Evolutionary conservation across 1,284 basidiomycete genomes (phyloP).

Genomic region (Ceratobasidium papillatum): DNA sequence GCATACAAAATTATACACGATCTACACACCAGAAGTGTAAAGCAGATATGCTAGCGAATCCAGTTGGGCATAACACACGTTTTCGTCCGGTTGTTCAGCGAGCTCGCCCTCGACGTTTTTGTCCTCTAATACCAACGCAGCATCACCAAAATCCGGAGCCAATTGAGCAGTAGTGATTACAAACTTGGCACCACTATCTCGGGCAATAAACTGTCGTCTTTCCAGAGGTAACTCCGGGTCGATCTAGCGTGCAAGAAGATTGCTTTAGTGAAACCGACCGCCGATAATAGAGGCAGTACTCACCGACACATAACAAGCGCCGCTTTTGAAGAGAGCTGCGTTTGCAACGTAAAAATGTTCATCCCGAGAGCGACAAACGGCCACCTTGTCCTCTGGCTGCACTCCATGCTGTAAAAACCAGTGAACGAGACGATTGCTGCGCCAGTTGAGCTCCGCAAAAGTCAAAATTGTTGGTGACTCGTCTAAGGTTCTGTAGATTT

Average conservation of each 20-base stretch:
- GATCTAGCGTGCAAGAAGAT: constrained; percentile 52
- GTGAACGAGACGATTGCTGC: constrained; percentile 57
- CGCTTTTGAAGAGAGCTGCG: constrained; percentile 61
- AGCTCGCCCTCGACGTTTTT: constrained; percentile 50
- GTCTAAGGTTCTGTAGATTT: constrained; percentile 29
- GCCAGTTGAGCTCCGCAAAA: constrained; percentile 55
- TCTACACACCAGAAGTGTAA: constrained; percentile 60
- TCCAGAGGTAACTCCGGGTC: constrained; percentile 63
- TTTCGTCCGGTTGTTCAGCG: constrained; percentile 52
- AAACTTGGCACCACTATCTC: constrained; percentile 58
- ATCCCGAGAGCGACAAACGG: constrained; percentile 60
- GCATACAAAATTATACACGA: background rate
- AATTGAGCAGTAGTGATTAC: constrained; percentile 54
- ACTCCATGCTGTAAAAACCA: constrained; percentile 57
- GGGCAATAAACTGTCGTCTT: constrained; percentile 59
- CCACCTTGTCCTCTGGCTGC: constrained; percentile 57
- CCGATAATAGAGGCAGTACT: constrained; percentile 43
- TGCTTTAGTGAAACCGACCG: background rate
- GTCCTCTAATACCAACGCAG: constrained; percentile 29
- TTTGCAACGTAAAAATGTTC: constrained; percentile 58
- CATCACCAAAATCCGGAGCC: constrained; percentile 40
- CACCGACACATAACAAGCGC: constrained; percentile 65
- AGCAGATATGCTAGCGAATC: constrained; percentile 60
- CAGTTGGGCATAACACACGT: constrained; percentile 51
- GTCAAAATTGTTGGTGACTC: constrained; percentile 46